These are phyloP conservation scores for Prunella vulgaris DNA, from an alignment of 257 asterid genomes.

Conservation along the genomic window DNA sequence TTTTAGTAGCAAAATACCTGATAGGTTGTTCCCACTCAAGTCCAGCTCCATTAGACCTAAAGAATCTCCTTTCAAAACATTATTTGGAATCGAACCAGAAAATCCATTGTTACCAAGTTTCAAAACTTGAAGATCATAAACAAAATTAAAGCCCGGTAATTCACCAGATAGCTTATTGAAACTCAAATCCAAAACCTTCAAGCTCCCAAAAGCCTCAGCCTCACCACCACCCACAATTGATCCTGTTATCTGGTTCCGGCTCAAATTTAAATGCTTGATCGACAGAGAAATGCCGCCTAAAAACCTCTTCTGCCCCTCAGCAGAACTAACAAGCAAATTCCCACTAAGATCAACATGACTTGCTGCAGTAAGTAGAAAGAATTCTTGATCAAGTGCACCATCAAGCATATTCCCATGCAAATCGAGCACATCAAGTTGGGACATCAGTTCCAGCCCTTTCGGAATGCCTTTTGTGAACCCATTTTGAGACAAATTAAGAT, in stretches of 20 bases:
- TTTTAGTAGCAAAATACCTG: constrained; percentile 50
- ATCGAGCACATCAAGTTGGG: constrained; percentile 64
- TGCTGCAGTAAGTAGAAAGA: constrained; percentile 67
- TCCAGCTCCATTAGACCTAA: constrained; percentile 72
- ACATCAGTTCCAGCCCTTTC: constrained; percentile 76
- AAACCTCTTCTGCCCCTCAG: constrained; percentile 42
- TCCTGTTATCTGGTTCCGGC: constrained; percentile 68
- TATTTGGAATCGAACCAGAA: constrained; percentile 71
- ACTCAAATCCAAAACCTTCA: constrained; percentile 89
- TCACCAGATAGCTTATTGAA: constrained; percentile 85
- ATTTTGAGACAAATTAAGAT: constrained; percentile 71
- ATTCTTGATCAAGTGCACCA: constrained; percentile 57
- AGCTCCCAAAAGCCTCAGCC: constrained; percentile 59
- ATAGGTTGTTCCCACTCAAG: constrained; percentile 76
- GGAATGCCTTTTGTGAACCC: constrained; percentile 60
- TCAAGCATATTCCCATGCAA: constrained; percentile 86
- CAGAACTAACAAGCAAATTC: constrained; percentile 52
- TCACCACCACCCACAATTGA: constrained; percentile 61
- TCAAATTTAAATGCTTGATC: constrained; percentile 67
- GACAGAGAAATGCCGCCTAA: constrained; percentile 54
- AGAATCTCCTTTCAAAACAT: constrained; percentile 84
- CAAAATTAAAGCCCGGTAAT: constrained; percentile 77
- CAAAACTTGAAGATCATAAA: constrained; percentile 78
- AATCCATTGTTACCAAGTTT: constrained; percentile 73
- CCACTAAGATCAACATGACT: constrained; percentile 77